These are phyloP conservation scores for Phytophthora pini DNA, from an alignment of 352 stramenopile species.

Conservation along the genomic window DNA sequence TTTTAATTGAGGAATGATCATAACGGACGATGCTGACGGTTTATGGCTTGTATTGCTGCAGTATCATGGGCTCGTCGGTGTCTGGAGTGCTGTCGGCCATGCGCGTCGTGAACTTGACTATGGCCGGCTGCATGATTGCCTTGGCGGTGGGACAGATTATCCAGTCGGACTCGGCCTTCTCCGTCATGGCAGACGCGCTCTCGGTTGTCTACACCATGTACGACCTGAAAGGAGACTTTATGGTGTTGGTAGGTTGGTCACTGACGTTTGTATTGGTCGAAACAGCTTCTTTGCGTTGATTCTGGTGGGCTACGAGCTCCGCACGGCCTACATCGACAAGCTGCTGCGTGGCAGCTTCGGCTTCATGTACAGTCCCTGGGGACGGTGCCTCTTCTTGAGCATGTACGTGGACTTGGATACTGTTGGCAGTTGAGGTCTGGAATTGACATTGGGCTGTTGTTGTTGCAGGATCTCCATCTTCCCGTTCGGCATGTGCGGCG, in stretches of 20 bases:
- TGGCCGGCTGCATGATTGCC: slow-evolving; percentile 79
- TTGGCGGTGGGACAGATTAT: slow-evolving; percentile 77
- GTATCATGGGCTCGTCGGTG: slow-evolving; percentile 84
- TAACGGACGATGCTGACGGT: slow-evolving; percentile 3
- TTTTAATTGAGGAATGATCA: neutral
- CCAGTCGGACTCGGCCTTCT: slow-evolving; percentile 69
- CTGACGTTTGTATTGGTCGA: slow-evolving; percentile 3
- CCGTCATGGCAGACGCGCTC: slow-evolving; percentile 75
- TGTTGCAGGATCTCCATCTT: slow-evolving; percentile 87
- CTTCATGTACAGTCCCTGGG: slow-evolving; percentile 92
- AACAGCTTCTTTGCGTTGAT: slow-evolving; percentile 84
- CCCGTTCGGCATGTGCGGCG: slow-evolving; percentile 83
- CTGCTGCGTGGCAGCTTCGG: slow-evolving; percentile 82
- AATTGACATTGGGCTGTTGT: slow-evolving; percentile 12
- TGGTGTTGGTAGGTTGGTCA: neutral
- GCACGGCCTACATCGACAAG: slow-evolving; percentile 70
- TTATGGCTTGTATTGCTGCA: slow-evolving; percentile 20
- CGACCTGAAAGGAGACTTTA: neutral
- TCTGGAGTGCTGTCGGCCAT: slow-evolving; percentile 80
- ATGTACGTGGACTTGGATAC: slow-evolving; percentile 54
- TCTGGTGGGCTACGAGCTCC: slow-evolving; percentile 85
- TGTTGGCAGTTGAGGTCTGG: neutral
- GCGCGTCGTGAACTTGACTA: slow-evolving; percentile 76
- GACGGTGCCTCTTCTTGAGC: slow-evolving; percentile 85
- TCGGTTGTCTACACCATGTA: slow-evolving; percentile 91